Base-by-base conservation (phyloP, 306 rosid genomes). In the Potentilla sterilis region DNA sequence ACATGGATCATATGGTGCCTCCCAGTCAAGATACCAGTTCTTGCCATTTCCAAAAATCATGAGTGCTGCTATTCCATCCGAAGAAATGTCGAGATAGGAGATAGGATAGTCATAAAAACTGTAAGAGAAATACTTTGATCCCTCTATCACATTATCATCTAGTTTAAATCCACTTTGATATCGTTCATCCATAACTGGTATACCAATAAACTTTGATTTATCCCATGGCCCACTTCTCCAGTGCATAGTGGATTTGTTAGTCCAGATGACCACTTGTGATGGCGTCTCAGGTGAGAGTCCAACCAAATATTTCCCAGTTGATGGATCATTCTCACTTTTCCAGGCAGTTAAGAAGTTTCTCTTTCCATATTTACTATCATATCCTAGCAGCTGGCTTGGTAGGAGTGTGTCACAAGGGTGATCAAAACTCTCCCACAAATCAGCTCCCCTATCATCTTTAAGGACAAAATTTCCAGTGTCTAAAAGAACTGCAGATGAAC, bases 41-140 rank as follows among this genome's bases (percentile, higher is more conserved):
- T 44, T 24, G 24, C 21, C 78, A 61, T 12, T 15, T 0, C 37
- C 4, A 0, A 67, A 13, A 32, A 2, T 0, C 38, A 10, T 35
- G 6, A 67, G 0, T 6, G 0, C 12, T 1, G 73, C 2, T 1
- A 34, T 75, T 9, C 91, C 93, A n/a, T 78, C 73, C 3, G 82
- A 47, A 47, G 59, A 80, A 72, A 89, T 42, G 52, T 18, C 14
- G 4, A 51, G 4, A 48, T 48, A 48, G 8, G 54, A 14, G 4
- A 15, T 48, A 48, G 54, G 14, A 14, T 48, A 48, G 19, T 48
- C 16, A 46, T 11, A 46, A 1, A 48, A 48, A 15, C n/a, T 48
- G 1, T 14, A 48, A 15, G 54, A 48, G 8, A 48, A 48, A 48
- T 48, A 15, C 54, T 5, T 48, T 6, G 54, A 4, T 5, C 54